Base-by-base conservation (phyloP, 139 green algal species). In the Coelastrella sp. region DNA sequence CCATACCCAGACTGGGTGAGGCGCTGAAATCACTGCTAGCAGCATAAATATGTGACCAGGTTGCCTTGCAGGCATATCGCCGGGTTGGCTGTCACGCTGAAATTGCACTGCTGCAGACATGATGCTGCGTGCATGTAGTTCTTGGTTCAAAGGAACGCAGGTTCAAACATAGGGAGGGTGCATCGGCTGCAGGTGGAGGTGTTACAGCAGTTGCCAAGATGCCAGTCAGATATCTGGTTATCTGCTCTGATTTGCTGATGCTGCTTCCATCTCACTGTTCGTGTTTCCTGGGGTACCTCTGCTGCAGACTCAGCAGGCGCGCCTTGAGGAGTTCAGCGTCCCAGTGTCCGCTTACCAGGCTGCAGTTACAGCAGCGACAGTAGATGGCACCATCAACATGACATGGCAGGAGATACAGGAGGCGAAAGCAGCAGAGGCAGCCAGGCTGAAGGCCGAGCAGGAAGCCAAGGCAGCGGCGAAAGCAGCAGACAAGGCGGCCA, bases 361-460 rank as follows among this genome's bases (percentile, higher is more conserved):
- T 20, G 86, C 86, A 17, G 59, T 83, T 10, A 17, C 85, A 20
- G 73, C 86, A 61, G 86, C 86, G 14, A 61, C 68, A 27, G 74
- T 24, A 11, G 86, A 84, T 65, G 86, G 86, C 24, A 90, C 86
- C 6, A 85, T 90, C 61, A 74, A 70, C 59, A 59, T 85, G n/a
- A 90, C 86, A 14, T 24, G 60, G 27, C 25, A 68, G 6, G 15
- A 90, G 60, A 59, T 84, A 68, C 59, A 61, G n/a, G 49, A 83
- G 78, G 78, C 78, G 24, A 73, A 73, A 88, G 84, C 22, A 24
- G 84, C 84, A 68, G 84, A 66, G n/a, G 84, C 68, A 70, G 84
- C 84, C n/a, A 74, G 65, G 15, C 8, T 58, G n/a, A 57, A 24
- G 24, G 78, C 78, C 8, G 35, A 27, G 65, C 11, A 83, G 78